phyloP scores from a whole-genome alignment of 495 filamentous ascomycete genomes.

The Neurospora sp. region DNA sequence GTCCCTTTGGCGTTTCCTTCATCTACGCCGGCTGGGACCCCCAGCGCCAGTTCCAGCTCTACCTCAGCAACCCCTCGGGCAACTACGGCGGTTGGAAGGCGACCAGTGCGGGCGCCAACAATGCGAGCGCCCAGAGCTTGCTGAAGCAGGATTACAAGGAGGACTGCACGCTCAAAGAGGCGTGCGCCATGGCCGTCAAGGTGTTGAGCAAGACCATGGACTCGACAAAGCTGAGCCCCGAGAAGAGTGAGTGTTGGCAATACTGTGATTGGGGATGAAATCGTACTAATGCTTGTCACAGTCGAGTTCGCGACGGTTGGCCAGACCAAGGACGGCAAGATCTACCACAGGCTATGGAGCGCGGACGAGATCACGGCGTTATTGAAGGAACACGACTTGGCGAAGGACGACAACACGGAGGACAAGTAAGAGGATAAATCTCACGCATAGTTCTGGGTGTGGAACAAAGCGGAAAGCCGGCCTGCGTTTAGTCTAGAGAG shows the following conservation, averaged over 20 bases:
- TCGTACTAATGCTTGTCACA: conserved; percentile 25
- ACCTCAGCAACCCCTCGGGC: conserved; percentile 98
- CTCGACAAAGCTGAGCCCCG: conserved; percentile 92
- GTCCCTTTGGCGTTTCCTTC: conserved; percentile 97
- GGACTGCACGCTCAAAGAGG: conserved; percentile 89
- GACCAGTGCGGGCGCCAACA: conserved; percentile 94
- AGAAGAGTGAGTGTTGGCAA: conserved; percentile 65
- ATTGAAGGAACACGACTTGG: conserved; percentile 89
- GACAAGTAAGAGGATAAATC: conserved; percentile 31
- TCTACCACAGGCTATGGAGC: conserved; percentile 96
- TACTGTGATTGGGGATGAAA: neutral
- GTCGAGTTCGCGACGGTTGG: conserved; percentile 99
- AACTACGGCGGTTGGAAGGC: conserved; percentile 99
- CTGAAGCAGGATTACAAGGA: conserved; percentile 99
- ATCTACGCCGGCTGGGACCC: conserved; percentile 98
- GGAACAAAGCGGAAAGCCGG: neutral
- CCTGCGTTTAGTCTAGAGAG: conserved; percentile 9
- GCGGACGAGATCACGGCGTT: conserved; percentile 94
- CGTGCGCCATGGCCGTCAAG: conserved; percentile 95
- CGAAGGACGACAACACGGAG: conserved; percentile 75
- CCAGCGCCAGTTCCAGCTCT: conserved; percentile 93
- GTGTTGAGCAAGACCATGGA: conserved; percentile 99
- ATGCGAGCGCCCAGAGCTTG: conserved; percentile 92
- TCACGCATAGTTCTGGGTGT: neutral
- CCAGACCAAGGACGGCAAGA: conserved; percentile 84